Evolutionary conservation across 768 basidiomycete species (phyloP), one percentile per base, ranked within the genome.

Genomic region (Pleurotus tuber-regium): DNA sequence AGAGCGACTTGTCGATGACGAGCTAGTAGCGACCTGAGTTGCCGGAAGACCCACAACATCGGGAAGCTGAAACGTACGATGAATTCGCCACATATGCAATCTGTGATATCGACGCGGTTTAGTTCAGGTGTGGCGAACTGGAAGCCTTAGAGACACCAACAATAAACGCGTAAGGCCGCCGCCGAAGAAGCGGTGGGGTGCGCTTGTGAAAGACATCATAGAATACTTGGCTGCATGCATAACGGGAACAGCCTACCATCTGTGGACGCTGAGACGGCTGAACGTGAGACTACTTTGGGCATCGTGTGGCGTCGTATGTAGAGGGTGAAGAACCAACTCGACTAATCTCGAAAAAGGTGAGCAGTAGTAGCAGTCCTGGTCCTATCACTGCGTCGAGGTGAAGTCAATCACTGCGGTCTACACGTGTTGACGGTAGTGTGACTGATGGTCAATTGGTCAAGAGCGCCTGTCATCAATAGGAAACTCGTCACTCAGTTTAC

Each of bases 231-330:
- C n/a, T n/a, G n/a, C n/a, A n/a, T n/a, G n/a, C n/a, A n/a, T n/a
- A n/a, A n/a, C n/a, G n/a, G n/a, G n/a, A 35, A 42, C 55, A 44
- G 68, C 79, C 55, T 46, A 90, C 90, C 89, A 64, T 91, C 88
- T 29, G 90, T 84, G 3, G 92, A 94, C 2, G 92, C 90, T 7
- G 92, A 93, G 54, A 93, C 82, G 3, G 89, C 86, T 35, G 89
- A 93, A 57, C 91, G 82, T 2, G 92, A 92, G 62, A 94, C 81
- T 56, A 97, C 89, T 68, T 95, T 95, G 48, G 93, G 93, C 93
- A 96, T 96, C 52, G 57, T 54, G n/a, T n/a, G n/a, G n/a, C n/a
- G n/a, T n/a, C n/a, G n/a, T n/a, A n/a, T n/a, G n/a, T n/a, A n/a
- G n/a, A n/a, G n/a, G n/a, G n/a, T n/a, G n/a, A n/a, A n/a, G n/a